Percentiles rank a stretch among this genome's conserved stretches.
These are phyloP conservation scores for Starmera caribaea DNA, from an alignment of 805 yeast species.

Conservation along the genomic window DNA sequence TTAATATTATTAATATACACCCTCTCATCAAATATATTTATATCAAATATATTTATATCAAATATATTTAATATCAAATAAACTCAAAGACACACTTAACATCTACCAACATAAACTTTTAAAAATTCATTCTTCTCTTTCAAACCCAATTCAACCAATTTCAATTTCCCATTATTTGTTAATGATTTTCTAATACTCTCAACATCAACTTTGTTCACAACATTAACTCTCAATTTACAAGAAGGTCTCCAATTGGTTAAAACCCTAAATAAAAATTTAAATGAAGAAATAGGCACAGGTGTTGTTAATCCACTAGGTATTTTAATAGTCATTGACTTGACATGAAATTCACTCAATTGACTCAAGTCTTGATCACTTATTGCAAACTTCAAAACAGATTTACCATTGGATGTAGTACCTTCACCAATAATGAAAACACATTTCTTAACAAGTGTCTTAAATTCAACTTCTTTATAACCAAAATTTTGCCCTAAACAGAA, in stretches of 20 bases:
- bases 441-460: constrained; percentile 23
- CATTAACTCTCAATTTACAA: constrained; percentile 17
- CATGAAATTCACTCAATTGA: constrained; percentile 6
- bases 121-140: constrained; percentile 36
- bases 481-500: constrained; percentile 5
- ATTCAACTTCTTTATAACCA: constrained; percentile 8
- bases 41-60: too few relatives aligned
- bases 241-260: constrained; percentile 13
- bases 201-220: constrained; percentile 14
- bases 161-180: constrained; percentile 37
- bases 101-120: constrained; percentile 20
- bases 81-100: too few relatives aligned
- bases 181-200: constrained; percentile 21
- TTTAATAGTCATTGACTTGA: constrained; percentile 20
- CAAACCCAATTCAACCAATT: constrained; percentile 33
- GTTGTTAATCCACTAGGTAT: constrained; percentile 21
- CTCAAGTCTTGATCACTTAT: constrained; percentile 14
- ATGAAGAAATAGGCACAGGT: constrained; percentile 16
- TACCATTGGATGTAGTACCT: constrained; percentile 82
- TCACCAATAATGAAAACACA: constrained; percentile 56
- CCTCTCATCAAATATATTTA: too few relatives aligned
- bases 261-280: constrained; percentile 11
- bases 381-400: constrained; percentile 55
- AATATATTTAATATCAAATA: too few relatives aligned
- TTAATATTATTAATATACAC: too few relatives aligned